Percentiles rank a stretch among this genome's conserved stretches.
Conservation (phyloP, 176 grass and related monocot genomes). For the Hordeum vulgare region DNA sequence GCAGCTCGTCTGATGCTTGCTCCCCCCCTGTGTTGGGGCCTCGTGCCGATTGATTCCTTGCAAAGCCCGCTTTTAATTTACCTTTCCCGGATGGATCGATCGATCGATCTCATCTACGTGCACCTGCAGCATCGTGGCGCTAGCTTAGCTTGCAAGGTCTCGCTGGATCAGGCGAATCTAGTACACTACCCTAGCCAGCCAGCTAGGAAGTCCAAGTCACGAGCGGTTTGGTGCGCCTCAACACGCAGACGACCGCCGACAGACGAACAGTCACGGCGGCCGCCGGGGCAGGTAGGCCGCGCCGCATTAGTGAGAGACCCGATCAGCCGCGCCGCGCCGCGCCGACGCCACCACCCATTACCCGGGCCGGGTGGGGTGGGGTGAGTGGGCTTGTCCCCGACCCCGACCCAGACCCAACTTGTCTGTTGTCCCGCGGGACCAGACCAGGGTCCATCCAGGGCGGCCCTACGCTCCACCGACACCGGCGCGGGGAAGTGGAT, state of each 20-base stretch:
- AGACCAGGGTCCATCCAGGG: not conserved
- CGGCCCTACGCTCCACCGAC: not conserved
- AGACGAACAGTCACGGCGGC: not conserved
- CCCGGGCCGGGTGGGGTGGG: not conserved
- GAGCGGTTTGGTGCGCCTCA: not conserved
- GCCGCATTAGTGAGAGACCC: not conserved
- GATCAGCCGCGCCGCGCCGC: not conserved
- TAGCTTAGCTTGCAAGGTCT: not conserved
- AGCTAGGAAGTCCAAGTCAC: not conserved
- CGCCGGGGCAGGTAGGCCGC: not conserved
- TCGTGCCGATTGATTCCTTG: not conserved
- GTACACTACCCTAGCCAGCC: not conserved
- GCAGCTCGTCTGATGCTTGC: not conserved
- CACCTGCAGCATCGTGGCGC: not conserved
- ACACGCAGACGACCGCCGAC: not conserved
- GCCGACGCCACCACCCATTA: not conserved
- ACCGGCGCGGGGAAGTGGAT: not conserved
- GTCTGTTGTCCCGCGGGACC: not conserved
- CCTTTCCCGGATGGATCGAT: not conserved
- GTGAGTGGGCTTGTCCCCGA: slow-evolving; percentile 21
- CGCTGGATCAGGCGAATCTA: not conserved
- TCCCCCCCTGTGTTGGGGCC: not conserved
- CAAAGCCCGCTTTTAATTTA: not conserved
- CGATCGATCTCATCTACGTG: not conserved
- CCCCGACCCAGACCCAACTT: not conserved